phyloP scores from a whole-genome alignment of 2,329 filamentous ascomycete species.

The Chaetomiaceae sp. region DNA sequence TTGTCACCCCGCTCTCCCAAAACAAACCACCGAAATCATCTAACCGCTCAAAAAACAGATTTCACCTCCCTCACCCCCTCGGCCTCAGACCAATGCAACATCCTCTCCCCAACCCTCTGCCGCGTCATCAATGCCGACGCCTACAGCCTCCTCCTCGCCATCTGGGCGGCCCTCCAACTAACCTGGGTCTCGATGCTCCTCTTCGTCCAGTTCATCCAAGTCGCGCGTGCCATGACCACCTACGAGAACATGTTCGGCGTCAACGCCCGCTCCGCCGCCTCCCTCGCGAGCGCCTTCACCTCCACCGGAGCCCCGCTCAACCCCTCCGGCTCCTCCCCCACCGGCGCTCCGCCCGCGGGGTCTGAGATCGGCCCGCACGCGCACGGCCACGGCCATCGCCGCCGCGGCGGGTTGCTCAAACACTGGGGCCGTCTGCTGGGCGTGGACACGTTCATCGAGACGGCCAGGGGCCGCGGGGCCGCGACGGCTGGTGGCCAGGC shows the following conservation, averaged over 20 bases:
- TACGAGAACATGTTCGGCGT: slow-evolving; percentile 93
- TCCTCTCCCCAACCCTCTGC: slow-evolving; percentile 74
- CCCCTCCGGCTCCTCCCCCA: slow-evolving; percentile 38
- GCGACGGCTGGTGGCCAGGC: slow-evolving; percentile 54
- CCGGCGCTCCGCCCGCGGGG: slow-evolving; percentile 54
- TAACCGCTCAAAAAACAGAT: slow-evolving; percentile 42
- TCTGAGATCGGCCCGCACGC: slow-evolving; percentile 33
- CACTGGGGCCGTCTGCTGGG: slow-evolving; percentile 83
- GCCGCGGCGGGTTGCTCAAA: slow-evolving; percentile 55
- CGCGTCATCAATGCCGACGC: slow-evolving; percentile 72
- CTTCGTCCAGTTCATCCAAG: slow-evolving; percentile 87
- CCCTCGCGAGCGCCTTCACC: slow-evolving; percentile 69
- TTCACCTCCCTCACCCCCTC: slow-evolving; percentile 54
- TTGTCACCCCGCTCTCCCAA: slow-evolving; percentile 4
- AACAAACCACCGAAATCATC: not conserved
- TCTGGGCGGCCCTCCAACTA: slow-evolving; percentile 80
- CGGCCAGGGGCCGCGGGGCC: slow-evolving; percentile 76
- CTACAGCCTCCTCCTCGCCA: slow-evolving; percentile 72
- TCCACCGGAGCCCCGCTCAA: slow-evolving; percentile 71
- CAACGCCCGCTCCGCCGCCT: slow-evolving; percentile 50
- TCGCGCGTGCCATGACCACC: slow-evolving; percentile 88
- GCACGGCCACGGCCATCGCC: slow-evolving; percentile 43
- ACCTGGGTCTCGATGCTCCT: slow-evolving; percentile 97
- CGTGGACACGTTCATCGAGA: slow-evolving; percentile 89
- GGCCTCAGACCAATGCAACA: slow-evolving; percentile 57